phyloP scores from a whole-genome alignment of 805 yeast species.

The Saccharomycopsis selenospora region DNA sequence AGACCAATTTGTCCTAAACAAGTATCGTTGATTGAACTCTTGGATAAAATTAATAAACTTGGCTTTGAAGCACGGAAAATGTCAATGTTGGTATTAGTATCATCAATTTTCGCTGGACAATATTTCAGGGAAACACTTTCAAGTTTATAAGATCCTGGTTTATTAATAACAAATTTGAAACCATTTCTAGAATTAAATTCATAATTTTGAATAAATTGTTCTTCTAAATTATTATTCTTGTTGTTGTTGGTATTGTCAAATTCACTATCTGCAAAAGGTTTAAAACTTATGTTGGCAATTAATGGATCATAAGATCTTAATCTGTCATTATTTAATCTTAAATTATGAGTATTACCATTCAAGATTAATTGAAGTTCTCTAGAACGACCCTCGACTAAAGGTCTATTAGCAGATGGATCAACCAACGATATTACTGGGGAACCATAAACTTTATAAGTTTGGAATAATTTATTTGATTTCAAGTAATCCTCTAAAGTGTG shows the following conservation, averaged over 20 bases:
- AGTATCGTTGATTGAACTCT: conserved; percentile 57
- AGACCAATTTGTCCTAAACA: conserved; percentile 93
- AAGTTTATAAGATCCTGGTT: conserved; percentile 63
- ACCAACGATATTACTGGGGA: conserved; percentile 45
- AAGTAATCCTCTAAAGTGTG: conserved; percentile 12
- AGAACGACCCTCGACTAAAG: conserved; percentile 14
- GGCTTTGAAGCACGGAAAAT: conserved; percentile 30
- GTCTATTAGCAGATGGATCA: conserved; percentile 26
- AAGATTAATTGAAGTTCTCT: conserved; percentile 16
- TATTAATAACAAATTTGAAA: conserved; percentile 34
- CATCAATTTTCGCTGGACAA: conserved; percentile 62
- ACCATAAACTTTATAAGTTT: conserved; percentile 43
- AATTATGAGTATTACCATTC: conserved; percentile 8
- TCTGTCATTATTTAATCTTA: conserved; percentile 1
- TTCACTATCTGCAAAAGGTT: conserved; percentile 24
- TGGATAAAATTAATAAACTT: conserved; percentile 33
- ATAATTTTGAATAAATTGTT: conserved; percentile 21
- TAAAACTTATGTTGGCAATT: conserved; percentile 29
- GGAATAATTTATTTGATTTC: conserved; percentile 6
- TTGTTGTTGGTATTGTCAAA: not conserved
- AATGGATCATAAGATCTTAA: conserved; percentile 27
- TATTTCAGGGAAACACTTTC: conserved; percentile 45
- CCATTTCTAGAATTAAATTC: conserved; percentile 26
- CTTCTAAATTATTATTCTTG: conserved; percentile 19
- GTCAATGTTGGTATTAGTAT: conserved; percentile 52